phyloP scores from a whole-genome alignment of 2,329 filamentous ascomycete species.

The Trichophyton simii region DNA sequence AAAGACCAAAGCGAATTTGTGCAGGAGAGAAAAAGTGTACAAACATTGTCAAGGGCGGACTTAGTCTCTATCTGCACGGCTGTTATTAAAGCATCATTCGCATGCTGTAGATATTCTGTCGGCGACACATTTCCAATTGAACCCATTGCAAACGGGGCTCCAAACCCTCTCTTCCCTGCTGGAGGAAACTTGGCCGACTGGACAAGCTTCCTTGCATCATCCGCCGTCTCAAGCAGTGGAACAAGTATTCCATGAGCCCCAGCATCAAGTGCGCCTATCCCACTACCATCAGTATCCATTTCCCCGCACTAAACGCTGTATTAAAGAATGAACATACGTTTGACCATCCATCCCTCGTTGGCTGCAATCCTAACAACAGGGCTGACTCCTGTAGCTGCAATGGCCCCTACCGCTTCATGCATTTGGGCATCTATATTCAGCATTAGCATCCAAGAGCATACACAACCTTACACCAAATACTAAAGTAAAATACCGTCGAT shows the following conservation, averaged over 20 bases:
- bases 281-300: background rate
- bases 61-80: conserved; percentile 36
- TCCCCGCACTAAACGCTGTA: too few species aligned
- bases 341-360: conserved; percentile 51
- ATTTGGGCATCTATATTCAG: conserved; percentile 35
- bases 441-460: background rate
- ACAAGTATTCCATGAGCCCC: conserved; percentile 49
- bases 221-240: conserved; percentile 40
- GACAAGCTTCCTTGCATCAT: conserved; percentile 42
- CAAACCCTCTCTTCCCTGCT: conserved; percentile 42
- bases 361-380: conserved; percentile 40
- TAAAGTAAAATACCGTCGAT: conserved; percentile 34
- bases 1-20: background rate
- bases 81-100: conserved; percentile 42
- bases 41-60: conserved; percentile 28
- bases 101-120: conserved; percentile 41
- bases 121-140: conserved; percentile 27
- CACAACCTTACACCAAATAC: background rate
- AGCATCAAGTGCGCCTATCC: conserved; percentile 42
- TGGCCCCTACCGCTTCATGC: conserved; percentile 43
- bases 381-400: conserved; percentile 31
- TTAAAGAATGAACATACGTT: conserved; percentile 28
- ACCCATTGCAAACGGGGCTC: conserved; percentile 42
- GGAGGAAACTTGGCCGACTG: conserved; percentile 45
- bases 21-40: too few species aligned